Percentiles rank a stretch among this genome's conserved stretches.
Evolutionary conservation across 78 protist genomes (phyloP).

Genomic region (Cavenderia fasciculata): DNA sequence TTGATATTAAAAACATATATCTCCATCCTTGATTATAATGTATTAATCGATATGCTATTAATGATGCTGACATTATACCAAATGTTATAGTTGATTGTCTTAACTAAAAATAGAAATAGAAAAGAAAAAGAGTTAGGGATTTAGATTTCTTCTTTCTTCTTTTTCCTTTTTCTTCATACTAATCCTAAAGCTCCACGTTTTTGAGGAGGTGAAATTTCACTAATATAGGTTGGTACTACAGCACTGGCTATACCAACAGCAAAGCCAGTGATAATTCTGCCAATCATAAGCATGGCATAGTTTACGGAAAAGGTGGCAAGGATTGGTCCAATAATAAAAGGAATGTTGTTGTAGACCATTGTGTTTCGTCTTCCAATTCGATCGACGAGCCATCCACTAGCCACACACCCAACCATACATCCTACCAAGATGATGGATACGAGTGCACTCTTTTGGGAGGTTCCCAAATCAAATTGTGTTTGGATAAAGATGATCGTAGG

Average conservation of each 20-base stretch:
- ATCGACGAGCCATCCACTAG: conserved; percentile 21
- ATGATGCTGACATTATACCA: conserved; percentile 53
- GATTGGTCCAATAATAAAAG: conserved; percentile 40
- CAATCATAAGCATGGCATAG: conserved; percentile 32
- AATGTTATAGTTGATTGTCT: conserved; percentile 62
- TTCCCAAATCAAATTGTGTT: not conserved
- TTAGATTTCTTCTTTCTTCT: not conserved
- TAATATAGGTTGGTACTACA: conserved; percentile 51
- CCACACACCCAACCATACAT: conserved; percentile 44
- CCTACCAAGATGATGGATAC: conserved; percentile 50
- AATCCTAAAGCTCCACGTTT: conserved; percentile 56
- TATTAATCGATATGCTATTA: conserved; percentile 51
- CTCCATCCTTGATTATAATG: conserved; percentile 47
- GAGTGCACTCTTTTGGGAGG: not conserved
- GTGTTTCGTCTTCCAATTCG: conserved; percentile 51
- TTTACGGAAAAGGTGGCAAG: not conserved
- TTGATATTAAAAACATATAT: conserved; percentile 29
- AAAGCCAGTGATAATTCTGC: conserved; percentile 45
- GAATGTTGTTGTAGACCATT: conserved; percentile 10
- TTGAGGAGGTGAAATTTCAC: conserved; percentile 35
- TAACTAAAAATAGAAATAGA: not conserved
- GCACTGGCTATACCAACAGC: conserved; percentile 57
- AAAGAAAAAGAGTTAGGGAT: not conserved
- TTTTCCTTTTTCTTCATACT: not conserved
- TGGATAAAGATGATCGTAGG: conserved; percentile 35